Evolutionary conservation across 225 moss, liverwort and hornwort genomes (phyloP), one percentile per base, ranked within the genome.

Genomic region (Marchantia polymorpha): DNA sequence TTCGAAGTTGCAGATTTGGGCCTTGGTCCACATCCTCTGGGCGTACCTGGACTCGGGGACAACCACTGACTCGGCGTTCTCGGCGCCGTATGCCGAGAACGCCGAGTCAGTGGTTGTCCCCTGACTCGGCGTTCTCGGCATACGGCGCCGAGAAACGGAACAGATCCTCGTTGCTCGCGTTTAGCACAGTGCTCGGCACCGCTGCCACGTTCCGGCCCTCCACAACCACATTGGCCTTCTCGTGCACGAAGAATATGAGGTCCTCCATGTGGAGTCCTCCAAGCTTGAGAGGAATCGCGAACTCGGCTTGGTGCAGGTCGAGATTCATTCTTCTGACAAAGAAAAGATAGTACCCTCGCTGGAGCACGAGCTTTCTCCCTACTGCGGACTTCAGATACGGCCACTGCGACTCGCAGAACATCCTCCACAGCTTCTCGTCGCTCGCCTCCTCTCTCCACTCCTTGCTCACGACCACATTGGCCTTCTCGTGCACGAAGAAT

Each of bases 371-470:
- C 54, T 27, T 54, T 39, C 51, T 75, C 15, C 74, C 74, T 0
- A 58, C 16, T 26, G 55, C 29, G n/a, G 58, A 75, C 39, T 75
- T 75, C 1, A 75, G 55, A 56, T 55, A 75, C 17, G 74, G 74
- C 74, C 74, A 75, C 29, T 54, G 8, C 0, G 8, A 7, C 14
- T 55, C 17, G 54, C 74, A 75, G 10, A 75, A 7, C 4, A 27
- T 31, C 55, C 58, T 56, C 74, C 74, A 75, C 29, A 75, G 22
- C 27, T 55, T 17, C 74, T 75, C 74, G 31, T 75, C 74, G 20
- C 30, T 75, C 4, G 74, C 74, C 26, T 55, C 2, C 54, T 75
- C 55, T 75, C 74, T 75, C 74, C 74, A 75, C 7, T 26, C 55
- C 14, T 29, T 52, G 39, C 54, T 54, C 29, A 55, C 56, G 27